Percentiles rank a stretch among this genome's conserved stretches.
Conservation (phyloP, 2,329 filamentous ascomycete genomes). For the Aureobasidium subglaciale region DNA sequence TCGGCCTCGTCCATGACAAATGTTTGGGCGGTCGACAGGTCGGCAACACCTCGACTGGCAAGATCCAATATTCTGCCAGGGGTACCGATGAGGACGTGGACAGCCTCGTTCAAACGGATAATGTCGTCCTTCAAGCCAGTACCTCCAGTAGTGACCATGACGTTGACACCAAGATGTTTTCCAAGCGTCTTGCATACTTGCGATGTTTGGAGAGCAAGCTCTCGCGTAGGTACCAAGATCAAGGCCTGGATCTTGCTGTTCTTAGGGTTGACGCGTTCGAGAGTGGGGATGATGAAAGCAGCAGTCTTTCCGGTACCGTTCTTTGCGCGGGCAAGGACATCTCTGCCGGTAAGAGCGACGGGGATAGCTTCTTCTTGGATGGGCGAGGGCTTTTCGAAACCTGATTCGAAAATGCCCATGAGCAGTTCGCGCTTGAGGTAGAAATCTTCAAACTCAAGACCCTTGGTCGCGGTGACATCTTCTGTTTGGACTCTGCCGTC, state of each 20-base stretch:
- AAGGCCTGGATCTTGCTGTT: constrained; percentile 93
- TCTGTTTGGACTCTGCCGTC: constrained; percentile 77
- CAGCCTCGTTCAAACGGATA: constrained; percentile 83
- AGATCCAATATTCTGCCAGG: constrained; percentile 93
- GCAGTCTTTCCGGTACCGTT: constrained; percentile 98
- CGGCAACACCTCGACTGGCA: constrained; percentile 91
- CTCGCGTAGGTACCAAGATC: constrained; percentile 92
- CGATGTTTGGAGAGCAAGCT: constrained; percentile 95
- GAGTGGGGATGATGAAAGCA: constrained; percentile 90
- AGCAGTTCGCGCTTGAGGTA: constrained; percentile 88
- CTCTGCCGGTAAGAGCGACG: constrained; percentile 87
- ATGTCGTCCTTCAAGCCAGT: constrained; percentile 95
- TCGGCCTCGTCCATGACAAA: constrained; percentile 99
- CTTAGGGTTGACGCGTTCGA: constrained; percentile 95
- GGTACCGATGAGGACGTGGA: constrained; percentile 96
- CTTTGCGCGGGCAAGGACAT: constrained; percentile 93
- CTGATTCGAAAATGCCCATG: constrained; percentile 99
- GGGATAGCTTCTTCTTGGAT: constrained; percentile 99
- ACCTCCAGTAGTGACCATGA: constrained; percentile 98
- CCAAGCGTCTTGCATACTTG: constrained; percentile 98
- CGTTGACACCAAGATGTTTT: constrained; percentile 93
- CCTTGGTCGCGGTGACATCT: constrained; percentile 97
- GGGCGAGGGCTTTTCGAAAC: constrained; percentile 96
- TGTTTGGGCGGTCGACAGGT: constrained; percentile 90
- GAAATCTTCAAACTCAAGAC: constrained; percentile 95